Evolutionary conservation across 2,329 filamentous ascomycete genomes (phyloP), one percentile per base, ranked within the genome.

Genomic region (Alternaria sp.): DNA sequence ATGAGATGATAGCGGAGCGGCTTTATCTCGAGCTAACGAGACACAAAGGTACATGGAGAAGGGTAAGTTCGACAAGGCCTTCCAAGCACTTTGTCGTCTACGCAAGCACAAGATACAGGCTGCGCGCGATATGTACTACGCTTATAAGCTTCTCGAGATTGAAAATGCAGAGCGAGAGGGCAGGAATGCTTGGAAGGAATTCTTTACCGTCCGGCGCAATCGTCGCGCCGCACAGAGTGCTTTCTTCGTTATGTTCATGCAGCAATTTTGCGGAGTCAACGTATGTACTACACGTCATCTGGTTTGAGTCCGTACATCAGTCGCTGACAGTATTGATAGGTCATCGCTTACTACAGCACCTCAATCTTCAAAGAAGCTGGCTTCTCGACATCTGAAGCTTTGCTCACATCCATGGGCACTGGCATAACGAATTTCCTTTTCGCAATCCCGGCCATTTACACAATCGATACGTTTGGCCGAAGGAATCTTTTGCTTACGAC

Each of bases 101-200:
- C 81, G 84, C 4, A 79, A 79, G 24, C 80, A 80, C 23, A 78
- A 83, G 13, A 77, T 87, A 17, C 83, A 85, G 59, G 85, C 84
- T 2, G 83, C 83, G 0, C 76, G 84, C 36, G 84, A 86, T 60
- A 79, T 83, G 63, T 87, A 85, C 77, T 86, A 86, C 66, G 74
- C 73, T 2, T 71, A 72, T 41, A 71, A 73, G 42, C 63, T 77
- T 51, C 75, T 70, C 60, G 74, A 72, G 65, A 75, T 71, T 49
- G 79, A 74, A 67, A 72, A 69, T 11, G 72, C 67, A 34, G 66
- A 74, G 36, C 77, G 70, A 56, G 77, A 65, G 11, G 76, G 63
- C 59, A 70, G 61, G 46, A 77, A 56, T 59, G 45, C 70, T 1
- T 72, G 72, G 51, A 73, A 68, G 28, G 75, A 77, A 17, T 71